Percentiles rank a stretch among this genome's conserved stretches.
phyloP scores from a whole-genome alignment of 73 alveolate genomes.

The Uronychia binucleata region DNA sequence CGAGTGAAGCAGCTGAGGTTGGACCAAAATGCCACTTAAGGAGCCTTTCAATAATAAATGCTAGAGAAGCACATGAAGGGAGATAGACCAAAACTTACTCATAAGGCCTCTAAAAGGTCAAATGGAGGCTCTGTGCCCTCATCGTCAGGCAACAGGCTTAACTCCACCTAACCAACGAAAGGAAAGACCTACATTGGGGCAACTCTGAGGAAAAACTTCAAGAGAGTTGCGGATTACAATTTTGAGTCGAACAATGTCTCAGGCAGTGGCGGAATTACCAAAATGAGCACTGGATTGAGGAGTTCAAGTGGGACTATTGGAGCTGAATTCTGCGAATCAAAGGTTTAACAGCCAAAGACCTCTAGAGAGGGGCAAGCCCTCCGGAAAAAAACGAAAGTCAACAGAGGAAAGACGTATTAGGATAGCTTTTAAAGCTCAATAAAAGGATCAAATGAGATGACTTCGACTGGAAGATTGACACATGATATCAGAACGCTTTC shows the following conservation, averaged over 20 bases:
- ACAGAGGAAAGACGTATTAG: too few relatives aligned
- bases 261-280: too few relatives aligned
- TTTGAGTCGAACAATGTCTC: background rate
- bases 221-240: background rate
- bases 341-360: too few relatives aligned
- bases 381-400: too few relatives aligned
- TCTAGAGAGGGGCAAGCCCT: too few relatives aligned
- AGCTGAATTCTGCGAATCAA: too few relatives aligned
- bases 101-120: background rate
- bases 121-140: background rate
- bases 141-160: background rate
- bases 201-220: background rate
- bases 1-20: background rate
- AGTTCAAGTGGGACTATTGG: too few relatives aligned
- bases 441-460: too few relatives aligned
- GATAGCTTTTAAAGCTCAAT: too few relatives aligned
- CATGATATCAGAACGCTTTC: background rate
- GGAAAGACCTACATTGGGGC: background rate
- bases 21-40: background rate
- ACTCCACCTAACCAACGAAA: background rate
- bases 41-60: background rate
- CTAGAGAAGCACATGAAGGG: too few relatives aligned
- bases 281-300: too few relatives aligned
- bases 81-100: background rate
- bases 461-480: background rate